These are phyloP conservation scores for Nemania serpens DNA, from an alignment of 2,329 filamentous ascomycete species.

Conservation along the genomic window DNA sequence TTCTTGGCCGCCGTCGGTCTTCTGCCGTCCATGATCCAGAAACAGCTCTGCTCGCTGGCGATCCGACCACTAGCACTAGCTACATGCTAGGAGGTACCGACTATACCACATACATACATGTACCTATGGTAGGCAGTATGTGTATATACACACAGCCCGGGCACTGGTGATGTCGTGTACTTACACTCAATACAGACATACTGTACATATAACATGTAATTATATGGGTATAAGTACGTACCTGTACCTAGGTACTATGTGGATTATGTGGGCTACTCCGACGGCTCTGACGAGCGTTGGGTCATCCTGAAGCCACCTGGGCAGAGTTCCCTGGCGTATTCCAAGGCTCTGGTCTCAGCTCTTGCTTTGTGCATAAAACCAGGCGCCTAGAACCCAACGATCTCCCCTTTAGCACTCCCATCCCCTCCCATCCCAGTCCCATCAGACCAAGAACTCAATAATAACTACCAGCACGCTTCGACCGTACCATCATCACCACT, in stretches of 20 bases:
- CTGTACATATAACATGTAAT: too few relatives aligned
- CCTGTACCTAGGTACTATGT: too few relatives aligned
- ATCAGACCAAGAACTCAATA: too few relatives aligned
- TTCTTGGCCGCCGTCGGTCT: conserved; percentile 27
- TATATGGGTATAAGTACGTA: not conserved
- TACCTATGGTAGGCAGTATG: too few relatives aligned
- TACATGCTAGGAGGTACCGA: conserved; percentile 3
- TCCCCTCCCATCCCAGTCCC: not conserved
- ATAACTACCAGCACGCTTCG: not conserved
- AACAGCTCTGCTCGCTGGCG: conserved; percentile 36
- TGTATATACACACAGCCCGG: too few relatives aligned
- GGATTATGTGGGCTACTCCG: too few relatives aligned
- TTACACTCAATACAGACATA: not conserved
- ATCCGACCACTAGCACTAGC: conserved; percentile 29
- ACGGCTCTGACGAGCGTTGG: too few relatives aligned
- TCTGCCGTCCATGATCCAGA: conserved; percentile 33
- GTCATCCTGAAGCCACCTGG: conserved; percentile 10
- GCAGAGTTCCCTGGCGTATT: conserved; percentile 22
- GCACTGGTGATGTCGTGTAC: not conserved
- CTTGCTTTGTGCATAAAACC: conserved; percentile 31
- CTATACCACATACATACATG: too few relatives aligned
- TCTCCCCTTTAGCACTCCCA: not conserved
- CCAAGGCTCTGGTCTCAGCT: conserved; percentile 1
- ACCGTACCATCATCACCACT: not conserved
- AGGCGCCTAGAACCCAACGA: conserved; percentile 3